Conservation (phyloP, 768 basidiomycete species). For the Russula sp. region DNA sequence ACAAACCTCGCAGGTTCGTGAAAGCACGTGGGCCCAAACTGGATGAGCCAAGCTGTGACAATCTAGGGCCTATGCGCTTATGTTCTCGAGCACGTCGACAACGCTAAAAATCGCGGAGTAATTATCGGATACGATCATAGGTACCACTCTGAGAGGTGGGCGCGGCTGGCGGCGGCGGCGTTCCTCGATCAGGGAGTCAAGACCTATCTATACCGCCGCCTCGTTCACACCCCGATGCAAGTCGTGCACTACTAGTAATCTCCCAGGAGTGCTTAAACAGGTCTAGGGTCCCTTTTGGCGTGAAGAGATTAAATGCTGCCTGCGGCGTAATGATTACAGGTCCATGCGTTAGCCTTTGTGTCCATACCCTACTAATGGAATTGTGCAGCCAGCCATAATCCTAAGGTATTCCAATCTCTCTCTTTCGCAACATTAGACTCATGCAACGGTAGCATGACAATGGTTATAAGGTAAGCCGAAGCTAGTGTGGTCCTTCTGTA, state of each 20-base stretch:
- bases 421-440: slow-evolving; percentile 2
- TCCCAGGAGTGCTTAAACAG: background rate
- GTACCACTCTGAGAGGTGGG: slow-evolving; percentile 74
- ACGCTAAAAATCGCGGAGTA: slow-evolving; percentile 56
- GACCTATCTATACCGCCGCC: slow-evolving; percentile 59
- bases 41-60: background rate
- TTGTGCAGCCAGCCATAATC: slow-evolving; percentile 73
- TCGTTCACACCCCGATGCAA: slow-evolving; percentile 80
- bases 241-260: slow-evolving; percentile 22
- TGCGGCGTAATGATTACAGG: slow-evolving; percentile 92
- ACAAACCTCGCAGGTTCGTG: slow-evolving; percentile 68
- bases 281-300: slow-evolving; percentile 73
- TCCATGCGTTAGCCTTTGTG: slow-evolving; percentile 25
- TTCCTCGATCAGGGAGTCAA: slow-evolving; percentile 62
- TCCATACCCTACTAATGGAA: slow-evolving; percentile 6
- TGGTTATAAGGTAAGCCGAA: slow-evolving; percentile 64
- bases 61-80: slow-evolving; percentile 72
- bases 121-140: slow-evolving; percentile 88
- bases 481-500: background rate
- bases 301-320: slow-evolving; percentile 59
- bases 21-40: background rate
- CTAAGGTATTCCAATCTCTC: slow-evolving; percentile 49
- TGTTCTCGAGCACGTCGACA: slow-evolving; percentile 44
- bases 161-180: slow-evolving; percentile 61
- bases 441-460: slow-evolving; percentile 61